Evolutionary conservation across 192 early-diverging fungal genomes (phyloP).

Genomic region (Coemansia reversa): DNA sequence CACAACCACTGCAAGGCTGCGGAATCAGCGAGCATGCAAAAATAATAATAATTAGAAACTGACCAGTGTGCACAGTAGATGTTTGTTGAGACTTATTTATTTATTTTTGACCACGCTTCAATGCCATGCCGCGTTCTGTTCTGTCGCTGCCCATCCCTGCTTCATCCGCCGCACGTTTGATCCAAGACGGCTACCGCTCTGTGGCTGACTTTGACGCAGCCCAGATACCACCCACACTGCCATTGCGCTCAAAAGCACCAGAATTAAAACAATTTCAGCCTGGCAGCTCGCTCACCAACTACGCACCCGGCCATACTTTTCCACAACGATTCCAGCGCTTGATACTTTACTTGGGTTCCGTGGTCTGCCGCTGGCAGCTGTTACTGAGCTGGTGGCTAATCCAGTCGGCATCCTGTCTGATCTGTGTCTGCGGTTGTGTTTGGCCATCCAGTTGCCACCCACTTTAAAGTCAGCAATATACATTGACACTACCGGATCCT

Average conservation of each 20-base stretch:
- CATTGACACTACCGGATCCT: conserved; percentile 24
- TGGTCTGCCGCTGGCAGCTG: conserved; percentile 17
- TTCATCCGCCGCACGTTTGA: conserved; percentile 6
- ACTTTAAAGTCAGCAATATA: conserved; percentile 13
- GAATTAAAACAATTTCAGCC: conserved; percentile 7
- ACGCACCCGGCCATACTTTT: conserved; percentile 12
- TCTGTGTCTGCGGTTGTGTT: conserved; percentile 28
- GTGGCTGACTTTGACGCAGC: conserved; percentile 23
- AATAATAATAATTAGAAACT: no score
- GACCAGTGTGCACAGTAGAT: no score
- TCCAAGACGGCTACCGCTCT: conserved; percentile 25
- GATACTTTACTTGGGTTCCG: conserved; percentile 21
- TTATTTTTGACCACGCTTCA: no score
- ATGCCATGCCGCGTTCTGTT: conserved; percentile 20
- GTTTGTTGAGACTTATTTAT: no score
- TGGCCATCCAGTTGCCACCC: conserved; percentile 20
- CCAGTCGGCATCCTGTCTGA: conserved; percentile 18
- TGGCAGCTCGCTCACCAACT: conserved; percentile 11
- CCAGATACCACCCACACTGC: not conserved
- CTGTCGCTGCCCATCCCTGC: conserved; percentile 23
- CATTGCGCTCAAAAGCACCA: not conserved
- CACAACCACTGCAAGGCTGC: no score
- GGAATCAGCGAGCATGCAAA: no score
- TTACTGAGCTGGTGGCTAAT: conserved; percentile 20
- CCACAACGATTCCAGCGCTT: conserved; percentile 14